Base-by-base conservation (phyloP, 2,329 filamentous ascomycete genomes). In the Conoideocrella luteorostrata region DNA sequence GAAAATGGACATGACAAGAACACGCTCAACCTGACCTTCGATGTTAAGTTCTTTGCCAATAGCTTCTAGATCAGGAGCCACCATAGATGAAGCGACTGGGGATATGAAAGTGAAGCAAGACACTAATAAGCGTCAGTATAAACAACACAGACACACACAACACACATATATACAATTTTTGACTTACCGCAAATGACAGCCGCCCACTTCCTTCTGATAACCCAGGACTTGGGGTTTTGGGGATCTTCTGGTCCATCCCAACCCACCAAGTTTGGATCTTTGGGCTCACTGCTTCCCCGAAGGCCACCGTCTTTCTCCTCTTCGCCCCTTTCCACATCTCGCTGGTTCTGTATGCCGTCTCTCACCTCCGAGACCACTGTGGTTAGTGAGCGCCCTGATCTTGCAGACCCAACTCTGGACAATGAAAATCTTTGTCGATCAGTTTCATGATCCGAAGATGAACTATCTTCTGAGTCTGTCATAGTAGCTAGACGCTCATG, bases 41-140 rank as follows among this genome's bases (percentile, higher is more conserved):
- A 82, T 76, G 44, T 71, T 48, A 28, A 84, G 67, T 22, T 82
- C 77, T 2, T 54, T 52, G n/a, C 70, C 67, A 38, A 84, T 77
- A 3, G 66, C 57, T 9, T 58, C 56, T 30, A 84, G 58, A 5
- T 65, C 68, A 1, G 74, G 74, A 0, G 75, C 74, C 11, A 78
- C 68, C 64, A 78, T 76, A 28, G 75, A 77, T 4, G 76, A 80
- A 2, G 75, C 74, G 7, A 80, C 67, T 0, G 77, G 76, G 3
- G 78, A 79, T 47, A 83, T 75, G 50, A 82, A 71, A 2, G 77
- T 80, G 56, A 80, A 80, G 39, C 23, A 81, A 65, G 43, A 78
- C 66, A 60, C 55, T 55, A 32, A 7, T 10, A 6, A 20, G 13
- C 12, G n/a, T 29, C 17, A 36, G 43, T 5, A 42, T 6, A 15